Base-by-base conservation (phyloP, 345 rosid species). In the Sisymbrium irio region DNA sequence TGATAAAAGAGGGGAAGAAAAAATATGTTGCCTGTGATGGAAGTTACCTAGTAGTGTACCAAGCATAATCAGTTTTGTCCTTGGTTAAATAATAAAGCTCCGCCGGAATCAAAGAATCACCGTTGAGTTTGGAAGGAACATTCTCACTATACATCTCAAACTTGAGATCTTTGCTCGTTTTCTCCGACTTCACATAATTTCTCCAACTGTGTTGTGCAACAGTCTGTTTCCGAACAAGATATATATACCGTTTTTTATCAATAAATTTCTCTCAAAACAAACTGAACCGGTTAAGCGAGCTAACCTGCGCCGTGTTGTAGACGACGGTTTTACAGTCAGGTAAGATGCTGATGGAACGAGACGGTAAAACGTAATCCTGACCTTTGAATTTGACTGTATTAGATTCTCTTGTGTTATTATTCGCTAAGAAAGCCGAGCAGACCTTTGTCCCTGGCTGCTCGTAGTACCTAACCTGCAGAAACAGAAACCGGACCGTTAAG, bases 401-500 rank as follows among this genome's bases (percentile, higher is more conserved):
- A 0, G 11, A 14, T 70, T 56, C 69, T 3, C 55, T 50, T 50
- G 88, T 85, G 82, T 78, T 63, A 66, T 90, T 95, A 80, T 92
- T 95, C 32, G 94, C 81, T 57, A 95, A 55, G 84, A 92, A 95
- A 27, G 98, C 99, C 0, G 91, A 87, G 76, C 98, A 95, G n/a
- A 25, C 9, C 41, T 82, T 69, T 3, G 82, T 73, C 44, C 82
- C 91, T 0, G 83, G 81, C 35, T 86, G 65, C 73, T 92, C 86
- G 19, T 78, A 90, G 73, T 77, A 36, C 39, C 88, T 78, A 54
- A 79, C 85, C 97, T 94, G 86, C 41, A 42, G 53, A 39, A 68
- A 19, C 10, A 5, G 20, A 19, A 49, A 19, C n/a, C 55, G 30
- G 55, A 11, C 30, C 30, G 14, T 20, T 50, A 4, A 19, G 6